A percentile compares a stretch with the other conserved stretches of the same genome.
Evolutionary conservation across 495 filamentous ascomycete species (phyloP).

Genomic region (Bryoglossum gracile): DNA sequence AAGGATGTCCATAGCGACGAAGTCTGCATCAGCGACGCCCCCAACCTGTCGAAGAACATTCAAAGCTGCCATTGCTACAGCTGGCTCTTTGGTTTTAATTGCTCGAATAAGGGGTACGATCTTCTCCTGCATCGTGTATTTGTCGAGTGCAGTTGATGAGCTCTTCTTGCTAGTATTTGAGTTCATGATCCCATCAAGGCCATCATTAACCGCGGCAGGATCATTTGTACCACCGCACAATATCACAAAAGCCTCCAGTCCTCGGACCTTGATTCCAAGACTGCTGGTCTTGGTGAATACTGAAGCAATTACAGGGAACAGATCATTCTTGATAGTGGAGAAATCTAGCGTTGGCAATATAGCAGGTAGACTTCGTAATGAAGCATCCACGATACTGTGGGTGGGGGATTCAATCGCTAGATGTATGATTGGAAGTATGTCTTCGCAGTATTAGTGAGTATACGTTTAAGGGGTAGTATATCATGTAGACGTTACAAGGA

Average conservation of each 20-base stretch:
- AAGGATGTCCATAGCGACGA: slow-evolving; percentile 83
- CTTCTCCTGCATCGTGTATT: slow-evolving; percentile 96
- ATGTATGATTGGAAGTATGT: slow-evolving; percentile 78
- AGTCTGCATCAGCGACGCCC: slow-evolving; percentile 77
- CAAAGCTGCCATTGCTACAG: slow-evolving; percentile 92
- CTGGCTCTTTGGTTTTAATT: slow-evolving; percentile 96
- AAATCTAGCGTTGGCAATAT: slow-evolving; percentile 85
- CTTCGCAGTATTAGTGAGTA: slow-evolving; percentile 35
- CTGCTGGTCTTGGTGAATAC: slow-evolving; percentile 91
- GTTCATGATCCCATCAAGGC: slow-evolving; percentile 57
- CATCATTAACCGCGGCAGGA: slow-evolving; percentile 45
- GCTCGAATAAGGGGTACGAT: slow-evolving; percentile 81
- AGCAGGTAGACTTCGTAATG: slow-evolving; percentile 62
- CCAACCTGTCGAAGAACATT: slow-evolving; percentile 79
- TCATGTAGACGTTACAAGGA: too few species aligned
- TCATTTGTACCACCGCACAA: slow-evolving; percentile 72
- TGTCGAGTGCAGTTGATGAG: slow-evolving; percentile 74
- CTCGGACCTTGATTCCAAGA: slow-evolving; percentile 86
- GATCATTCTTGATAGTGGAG: slow-evolving; percentile 88
- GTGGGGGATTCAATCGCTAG: slow-evolving; percentile 80
- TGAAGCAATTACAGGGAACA: slow-evolving; percentile 82
- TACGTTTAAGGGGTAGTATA: too few species aligned
- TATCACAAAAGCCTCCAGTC: slow-evolving; percentile 79
- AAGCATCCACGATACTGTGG: slow-evolving; percentile 78
- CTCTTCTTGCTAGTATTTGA: slow-evolving; percentile 49